These are phyloP conservation scores for Nakaseomyces glabratus DNA, from an alignment of 1,139 yeast species.

Conservation along the genomic window DNA sequence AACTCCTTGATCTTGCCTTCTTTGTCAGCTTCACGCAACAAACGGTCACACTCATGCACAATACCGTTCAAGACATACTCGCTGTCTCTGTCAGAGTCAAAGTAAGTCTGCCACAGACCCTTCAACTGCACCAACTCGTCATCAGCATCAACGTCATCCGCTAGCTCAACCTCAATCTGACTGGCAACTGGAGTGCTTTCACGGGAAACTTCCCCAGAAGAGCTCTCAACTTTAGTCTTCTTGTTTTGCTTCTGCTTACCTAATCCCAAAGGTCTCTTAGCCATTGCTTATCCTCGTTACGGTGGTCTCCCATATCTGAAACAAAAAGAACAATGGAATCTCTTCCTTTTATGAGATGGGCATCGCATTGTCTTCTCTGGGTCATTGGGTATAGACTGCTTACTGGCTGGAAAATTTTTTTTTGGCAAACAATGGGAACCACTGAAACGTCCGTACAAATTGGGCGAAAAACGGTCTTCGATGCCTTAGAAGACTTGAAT, in stretches of 20 bases:
- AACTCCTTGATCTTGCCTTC: constrained; percentile 31
- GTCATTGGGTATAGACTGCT: too few species aligned
- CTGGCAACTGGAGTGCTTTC: constrained; percentile 25
- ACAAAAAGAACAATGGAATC: too few species aligned
- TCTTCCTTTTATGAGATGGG: too few species aligned
- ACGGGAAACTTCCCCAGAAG: constrained; percentile 11
- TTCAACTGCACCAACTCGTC: constrained; percentile 68
- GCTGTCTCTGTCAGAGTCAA: constrained; percentile 45
- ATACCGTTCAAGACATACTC: constrained; percentile 71
- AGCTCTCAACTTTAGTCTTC: constrained; percentile 21
- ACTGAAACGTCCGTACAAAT: too few species aligned
- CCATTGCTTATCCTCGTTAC: constrained; percentile 46
- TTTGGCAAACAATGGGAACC: too few species aligned
- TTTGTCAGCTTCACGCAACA: constrained; percentile 43
- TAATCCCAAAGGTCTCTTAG: constrained; percentile 73
- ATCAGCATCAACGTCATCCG: constrained; percentile 60
- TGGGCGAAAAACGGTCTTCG: too few species aligned
- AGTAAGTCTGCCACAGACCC: constrained; percentile 61
- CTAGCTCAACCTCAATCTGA: constrained; percentile 51
- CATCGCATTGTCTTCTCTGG: too few species aligned
- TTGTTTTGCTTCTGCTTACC: constrained; percentile 51
- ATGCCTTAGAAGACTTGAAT: too few species aligned
- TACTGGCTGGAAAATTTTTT: too few species aligned
- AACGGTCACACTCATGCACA: constrained; percentile 82
- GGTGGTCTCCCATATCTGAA: too few species aligned